A percentile compares a stretch with the other conserved stretches of the same genome.
Evolutionary conservation across 2,329 filamentous ascomycete species (phyloP).

Genomic region (Incumbomyces lentus): DNA sequence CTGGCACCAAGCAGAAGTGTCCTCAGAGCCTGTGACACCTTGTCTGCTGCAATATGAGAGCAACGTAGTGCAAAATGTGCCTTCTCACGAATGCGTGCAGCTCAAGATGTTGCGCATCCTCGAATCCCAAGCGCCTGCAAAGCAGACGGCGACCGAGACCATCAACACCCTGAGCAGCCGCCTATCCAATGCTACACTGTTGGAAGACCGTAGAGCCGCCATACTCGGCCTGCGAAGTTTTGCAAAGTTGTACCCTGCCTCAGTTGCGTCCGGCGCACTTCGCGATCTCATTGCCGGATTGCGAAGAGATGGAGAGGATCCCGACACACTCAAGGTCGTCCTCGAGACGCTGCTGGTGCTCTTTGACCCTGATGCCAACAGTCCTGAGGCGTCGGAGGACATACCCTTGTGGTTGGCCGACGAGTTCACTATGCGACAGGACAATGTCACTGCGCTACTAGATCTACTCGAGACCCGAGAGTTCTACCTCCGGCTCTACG

Average conservation of each 20-base stretch:
- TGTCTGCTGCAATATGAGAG: not conserved
- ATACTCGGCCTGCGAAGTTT: slow-evolving; percentile 91
- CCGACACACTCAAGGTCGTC: slow-evolving; percentile 90
- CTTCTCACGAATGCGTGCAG: slow-evolving; percentile 16
- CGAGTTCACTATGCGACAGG: slow-evolving; percentile 94
- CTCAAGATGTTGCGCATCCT: slow-evolving; percentile 49
- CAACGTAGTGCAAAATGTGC: not conserved
- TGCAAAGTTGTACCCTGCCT: slow-evolving; percentile 90
- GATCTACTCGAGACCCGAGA: slow-evolving; percentile 79
- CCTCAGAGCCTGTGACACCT: not conserved
- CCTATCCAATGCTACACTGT: slow-evolving; percentile 75
- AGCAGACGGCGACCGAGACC: slow-evolving; percentile 91
- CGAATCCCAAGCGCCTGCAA: slow-evolving; percentile 68
- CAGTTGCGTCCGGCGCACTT: slow-evolving; percentile 86
- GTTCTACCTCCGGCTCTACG: slow-evolving; percentile 85
- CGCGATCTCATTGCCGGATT: slow-evolving; percentile 77
- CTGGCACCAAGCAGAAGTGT: too few species aligned
- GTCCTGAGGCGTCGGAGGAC: slow-evolving; percentile 65
- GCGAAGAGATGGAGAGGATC: slow-evolving; percentile 80
- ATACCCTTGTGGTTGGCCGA: slow-evolving; percentile 93
- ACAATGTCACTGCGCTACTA: slow-evolving; percentile 85
- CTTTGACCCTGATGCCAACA: slow-evolving; percentile 59
- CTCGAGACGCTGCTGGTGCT: slow-evolving; percentile 92
- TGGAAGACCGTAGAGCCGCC: slow-evolving; percentile 88
- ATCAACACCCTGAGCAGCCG: slow-evolving; percentile 83